phyloP scores from a whole-genome alignment of 2,329 filamentous ascomycete species.

The Grosmannia clavigera region DNA sequence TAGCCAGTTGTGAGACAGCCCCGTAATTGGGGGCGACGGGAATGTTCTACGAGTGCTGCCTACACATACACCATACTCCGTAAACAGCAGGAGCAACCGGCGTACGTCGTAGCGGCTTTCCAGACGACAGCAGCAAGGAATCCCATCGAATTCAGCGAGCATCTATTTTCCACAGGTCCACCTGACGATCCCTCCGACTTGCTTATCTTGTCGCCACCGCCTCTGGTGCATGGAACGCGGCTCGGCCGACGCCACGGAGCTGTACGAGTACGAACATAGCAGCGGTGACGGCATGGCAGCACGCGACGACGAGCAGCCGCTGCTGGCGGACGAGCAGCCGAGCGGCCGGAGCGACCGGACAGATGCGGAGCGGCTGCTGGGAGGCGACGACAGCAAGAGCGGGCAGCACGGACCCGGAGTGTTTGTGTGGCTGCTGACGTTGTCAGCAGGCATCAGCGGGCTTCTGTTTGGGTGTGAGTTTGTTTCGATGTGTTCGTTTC shows the following conservation, averaged over 20 bases:
- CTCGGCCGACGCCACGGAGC: background rate
- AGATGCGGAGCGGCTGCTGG: background rate
- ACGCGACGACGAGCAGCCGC: slow-evolving; percentile 10
- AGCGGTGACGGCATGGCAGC: background rate
- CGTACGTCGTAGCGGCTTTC: background rate
- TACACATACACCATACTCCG: too few relatives aligned
- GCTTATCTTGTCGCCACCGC: too few relatives aligned
- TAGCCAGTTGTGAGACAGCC: background rate
- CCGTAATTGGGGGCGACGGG: background rate
- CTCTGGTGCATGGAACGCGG: background rate
- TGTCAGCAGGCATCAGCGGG: slow-evolving; percentile 55
- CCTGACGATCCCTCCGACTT: too few relatives aligned
- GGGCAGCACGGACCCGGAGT: slow-evolving; percentile 23
- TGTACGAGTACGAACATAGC: background rate
- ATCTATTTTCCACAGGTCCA: background rate
- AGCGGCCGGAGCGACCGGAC: too few relatives aligned
- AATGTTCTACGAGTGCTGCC: too few relatives aligned
- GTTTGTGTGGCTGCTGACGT: slow-evolving; percentile 49
- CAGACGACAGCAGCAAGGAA: background rate
- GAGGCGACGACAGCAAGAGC: background rate
- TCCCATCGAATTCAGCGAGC: background rate
- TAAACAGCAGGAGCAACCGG: background rate
- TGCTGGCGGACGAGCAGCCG: slow-evolving; percentile 1
- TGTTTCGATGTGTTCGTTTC: background rate
- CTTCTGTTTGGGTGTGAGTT: slow-evolving; percentile 53